Evolutionary conservation across 2,329 filamentous ascomycete species (phyloP).

Genomic region (Aspergillus sergii): DNA sequence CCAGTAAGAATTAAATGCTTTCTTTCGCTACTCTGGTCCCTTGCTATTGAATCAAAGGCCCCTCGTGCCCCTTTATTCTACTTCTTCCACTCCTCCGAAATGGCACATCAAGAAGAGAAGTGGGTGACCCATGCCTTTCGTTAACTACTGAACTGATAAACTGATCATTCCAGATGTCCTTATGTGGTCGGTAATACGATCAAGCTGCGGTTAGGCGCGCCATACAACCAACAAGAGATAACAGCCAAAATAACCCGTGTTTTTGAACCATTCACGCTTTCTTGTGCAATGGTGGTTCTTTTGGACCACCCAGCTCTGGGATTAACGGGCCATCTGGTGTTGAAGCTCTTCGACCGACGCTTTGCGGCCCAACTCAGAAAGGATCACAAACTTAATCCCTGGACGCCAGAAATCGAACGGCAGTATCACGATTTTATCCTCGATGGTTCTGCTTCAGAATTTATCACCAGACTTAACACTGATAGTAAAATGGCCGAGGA

Average conservation of each 20-base stretch:
- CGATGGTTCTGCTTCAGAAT: slow-evolving; percentile 14
- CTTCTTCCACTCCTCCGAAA: background rate
- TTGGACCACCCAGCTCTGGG: slow-evolving; percentile 2
- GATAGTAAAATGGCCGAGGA: background rate
- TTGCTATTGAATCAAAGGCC: background rate
- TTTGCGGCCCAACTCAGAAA: slow-evolving; percentile 19
- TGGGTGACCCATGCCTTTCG: background rate
- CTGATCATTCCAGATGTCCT: slow-evolving; percentile 8
- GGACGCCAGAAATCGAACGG: slow-evolving; percentile 17
- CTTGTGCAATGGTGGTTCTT: slow-evolving; percentile 18
- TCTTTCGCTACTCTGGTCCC: background rate
- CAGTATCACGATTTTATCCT: slow-evolving; percentile 20
- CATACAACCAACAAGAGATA: background rate
- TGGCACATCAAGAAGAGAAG: background rate
- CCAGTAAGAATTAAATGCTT: background rate
- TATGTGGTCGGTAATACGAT: slow-evolving; percentile 10
- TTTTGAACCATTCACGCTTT: slow-evolving; percentile 22
- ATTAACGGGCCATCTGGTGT: slow-evolving; percentile 14
- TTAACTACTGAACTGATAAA: background rate
- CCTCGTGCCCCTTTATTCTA: background rate
- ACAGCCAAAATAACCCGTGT: slow-evolving; percentile 14
- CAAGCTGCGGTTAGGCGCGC: slow-evolving; percentile 1
- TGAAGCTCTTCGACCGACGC: slow-evolving; percentile 25
- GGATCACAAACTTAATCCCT: slow-evolving; percentile 12
- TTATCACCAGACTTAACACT: slow-evolving; percentile 9